Conservation (phyloP, 768 basidiomycete genomes). For the Naganishia vaughanmartiniae region DNA sequence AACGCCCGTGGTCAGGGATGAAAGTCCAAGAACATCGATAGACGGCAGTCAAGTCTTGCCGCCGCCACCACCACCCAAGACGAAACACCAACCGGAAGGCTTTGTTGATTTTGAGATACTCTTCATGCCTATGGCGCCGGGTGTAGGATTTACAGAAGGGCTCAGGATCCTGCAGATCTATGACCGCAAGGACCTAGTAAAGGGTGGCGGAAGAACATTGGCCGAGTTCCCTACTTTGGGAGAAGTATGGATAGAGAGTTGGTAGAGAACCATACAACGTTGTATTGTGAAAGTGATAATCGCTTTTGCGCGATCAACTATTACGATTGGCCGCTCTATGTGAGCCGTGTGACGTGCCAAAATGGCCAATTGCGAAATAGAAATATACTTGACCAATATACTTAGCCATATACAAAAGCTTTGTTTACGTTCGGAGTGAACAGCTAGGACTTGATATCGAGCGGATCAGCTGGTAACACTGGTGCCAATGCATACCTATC, state of each 20-base stretch:
- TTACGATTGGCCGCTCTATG: background rate
- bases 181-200: background rate
- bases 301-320: background rate
- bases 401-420: conserved; percentile 26
- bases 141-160: conserved; percentile 4
- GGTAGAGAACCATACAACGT: background rate
- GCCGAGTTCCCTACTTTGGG: conserved; percentile 23
- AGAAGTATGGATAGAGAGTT: conserved; percentile 17
- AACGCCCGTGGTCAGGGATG: background rate
- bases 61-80: conserved; percentile 6
- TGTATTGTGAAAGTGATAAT: background rate
- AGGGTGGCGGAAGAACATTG: conserved; percentile 7
- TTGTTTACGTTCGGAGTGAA: background rate
- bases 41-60: conserved; percentile 7
- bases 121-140: background rate
- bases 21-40: conserved; percentile 18
- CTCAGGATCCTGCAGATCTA: conserved; percentile 17
- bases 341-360: background rate
- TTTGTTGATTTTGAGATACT: conserved; percentile 8
- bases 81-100: conserved; percentile 7
- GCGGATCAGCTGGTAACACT: conserved; percentile 2
- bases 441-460: background rate
- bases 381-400: conserved; percentile 26
- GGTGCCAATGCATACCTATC: background rate
- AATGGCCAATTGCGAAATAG: conserved; percentile 2